Evolutionary conservation across 495 filamentous ascomycete species (phyloP), one percentile per base, ranked within the genome.

Genomic region (Parathielavia hyrcaniae): DNA sequence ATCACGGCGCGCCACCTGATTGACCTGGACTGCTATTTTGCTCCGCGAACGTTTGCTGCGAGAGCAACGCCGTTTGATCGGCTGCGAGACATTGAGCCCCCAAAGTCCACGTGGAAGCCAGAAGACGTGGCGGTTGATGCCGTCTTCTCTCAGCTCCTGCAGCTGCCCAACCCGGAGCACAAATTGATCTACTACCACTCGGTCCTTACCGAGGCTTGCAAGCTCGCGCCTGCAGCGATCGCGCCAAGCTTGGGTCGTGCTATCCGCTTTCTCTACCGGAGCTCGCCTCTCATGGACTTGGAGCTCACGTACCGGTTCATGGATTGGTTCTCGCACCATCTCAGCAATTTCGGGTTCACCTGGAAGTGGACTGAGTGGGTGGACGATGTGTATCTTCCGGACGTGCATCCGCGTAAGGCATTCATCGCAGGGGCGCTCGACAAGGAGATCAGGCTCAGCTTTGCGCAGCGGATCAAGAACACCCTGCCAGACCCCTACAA

Each of bases 291-390:
- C 4, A 84, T 97, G 75, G 93, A 99, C 64, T 71, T 95, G 41
- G 95, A 99, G 73, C 73, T 99, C 39, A 80, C 74, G 57, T 85
- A 88, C 69, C 84, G 93, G 16, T 97, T 97, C 73, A 77, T 95
- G 67, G 93, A 97, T 69, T 99, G 93, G 93, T 99, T 99, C 65
- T 81, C 91, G 14, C 95, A 99, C 67, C 93, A 99, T 75, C 69
- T 99, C 63, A 96, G 90, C 71, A 99, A 99, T 73, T 99, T 97
- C 65, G 93, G 95, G 40, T 99, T 97, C 65, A 93, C 95, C 4
- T 99, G 93, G 93, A 97, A 97, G 74, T 99, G 93, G 93, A 86
- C 86, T 19, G 93, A 99, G 74, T 99, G 93, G 93, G 81, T 87
- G 55, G 90, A 95, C 40, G 90, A 97, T 71, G 80, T 96, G 17